phyloP scores from a whole-genome alignment of 441 rosid species.

The Populus hybrid region DNA sequence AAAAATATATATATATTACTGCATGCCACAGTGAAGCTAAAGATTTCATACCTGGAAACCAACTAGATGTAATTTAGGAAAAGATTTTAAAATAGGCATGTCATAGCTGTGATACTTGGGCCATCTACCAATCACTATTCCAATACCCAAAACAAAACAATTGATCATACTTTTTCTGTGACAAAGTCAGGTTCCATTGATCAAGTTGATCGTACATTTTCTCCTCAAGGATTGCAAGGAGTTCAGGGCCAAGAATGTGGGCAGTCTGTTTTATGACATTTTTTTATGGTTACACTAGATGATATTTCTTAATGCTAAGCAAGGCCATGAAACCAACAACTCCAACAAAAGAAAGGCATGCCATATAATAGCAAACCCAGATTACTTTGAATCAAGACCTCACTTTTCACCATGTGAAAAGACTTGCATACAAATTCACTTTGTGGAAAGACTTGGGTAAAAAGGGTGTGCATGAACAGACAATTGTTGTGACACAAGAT shows the following conservation, averaged over 20 bases:
- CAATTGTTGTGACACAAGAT: neutral
- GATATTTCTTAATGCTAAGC: neutral
- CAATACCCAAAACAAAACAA: neutral
- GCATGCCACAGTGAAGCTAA: too few species aligned
- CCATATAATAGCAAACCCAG: neutral
- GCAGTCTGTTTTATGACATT: neutral
- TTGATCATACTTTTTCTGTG: neutral
- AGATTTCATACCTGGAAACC: neutral
- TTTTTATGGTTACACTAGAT: neutral
- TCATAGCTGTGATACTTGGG: neutral
- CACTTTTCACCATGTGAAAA: neutral
- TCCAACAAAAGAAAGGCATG: neutral
- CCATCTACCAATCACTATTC: neutral
- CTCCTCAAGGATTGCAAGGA: neutral
- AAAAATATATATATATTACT: fast-evolving
- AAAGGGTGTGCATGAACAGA: neutral
- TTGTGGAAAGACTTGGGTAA: too few species aligned
- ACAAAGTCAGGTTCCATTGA: neutral
- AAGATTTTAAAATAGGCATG: neutral
- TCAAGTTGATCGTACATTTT: neutral
- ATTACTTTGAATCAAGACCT: neutral
- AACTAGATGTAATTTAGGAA: neutral
- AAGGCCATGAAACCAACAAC: neutral
- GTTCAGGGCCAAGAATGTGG: neutral
- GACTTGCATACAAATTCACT: neutral